Evolutionary conservation across 2,329 filamentous ascomycete genomes (phyloP), one percentile per base, ranked within the genome.

Genomic region (Ophiostoma sp.): DNA sequence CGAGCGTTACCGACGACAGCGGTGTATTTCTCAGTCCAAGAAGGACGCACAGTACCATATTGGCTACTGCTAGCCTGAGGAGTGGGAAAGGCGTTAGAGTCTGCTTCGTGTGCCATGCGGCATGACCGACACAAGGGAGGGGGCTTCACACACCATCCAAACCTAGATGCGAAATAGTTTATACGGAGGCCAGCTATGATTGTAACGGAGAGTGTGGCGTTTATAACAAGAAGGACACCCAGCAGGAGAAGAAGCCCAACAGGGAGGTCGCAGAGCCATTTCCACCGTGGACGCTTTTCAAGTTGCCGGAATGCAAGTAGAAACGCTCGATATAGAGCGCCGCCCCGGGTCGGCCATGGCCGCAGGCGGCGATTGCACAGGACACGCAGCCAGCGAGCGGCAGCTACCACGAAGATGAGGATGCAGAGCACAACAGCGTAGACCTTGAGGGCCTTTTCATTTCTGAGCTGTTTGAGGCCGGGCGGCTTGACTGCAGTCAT

Each of bases 1-100:
- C 83, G 1, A 79, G 76, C 1, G 81, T 81, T 4, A 87, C 72
- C 69, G 81, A 79, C 0, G 81, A 81, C 16, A 87, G 74, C 0
- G 84, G 85, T 0, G 84, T 86, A 72, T 86, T 86, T 71, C 85
- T 86, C 58, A 87, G 76, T 1, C 81, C 79, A 16, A 88, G 76
- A 60, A 86, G 81, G 12, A 85, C 77, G 16, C 85, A 78, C 16
- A 87, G 74, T 3, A 78, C 75, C 47, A 85, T 75, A 71, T 87
- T 87, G 41, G 67, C 69, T 3, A 52, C 58, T 12, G 66, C 68
- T 58, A 70, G 41, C 68, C 68, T 69, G 18, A 0, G 16, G 9
- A 38, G 8, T 27, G 1, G 11, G 18, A 64, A 18, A 66, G 44
- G 2, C 7, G 12, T 11, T 47, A 47, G 47, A 52, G 14, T 52